These are phyloP conservation scores for Candida maltosa DNA, from an alignment of 805 yeast genomes.

Conservation along the genomic window DNA sequence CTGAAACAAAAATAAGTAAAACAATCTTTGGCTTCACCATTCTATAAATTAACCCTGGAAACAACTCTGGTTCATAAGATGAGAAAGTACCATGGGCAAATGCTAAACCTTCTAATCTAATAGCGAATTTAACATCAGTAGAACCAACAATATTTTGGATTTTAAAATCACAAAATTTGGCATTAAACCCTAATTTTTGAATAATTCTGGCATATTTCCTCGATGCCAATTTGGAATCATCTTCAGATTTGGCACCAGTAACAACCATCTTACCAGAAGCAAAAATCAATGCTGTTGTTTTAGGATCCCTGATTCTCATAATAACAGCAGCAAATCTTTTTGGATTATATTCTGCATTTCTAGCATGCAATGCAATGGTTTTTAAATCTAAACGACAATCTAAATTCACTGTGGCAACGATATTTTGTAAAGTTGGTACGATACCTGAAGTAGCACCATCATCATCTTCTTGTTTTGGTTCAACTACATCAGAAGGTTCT, in stretches of 20 bases:
- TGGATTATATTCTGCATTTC: conserved; percentile 98
- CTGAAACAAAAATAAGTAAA: conserved; percentile 90
- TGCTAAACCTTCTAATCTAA: conserved; percentile 94
- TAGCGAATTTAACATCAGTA: conserved; percentile 97
- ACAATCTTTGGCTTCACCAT: conserved; percentile 99
- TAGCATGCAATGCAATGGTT: conserved; percentile 96
- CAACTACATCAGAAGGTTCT: conserved; percentile 20
- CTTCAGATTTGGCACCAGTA: conserved; percentile 98
- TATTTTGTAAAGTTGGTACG: conserved; percentile 92
- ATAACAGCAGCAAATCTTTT: conserved; percentile 99
- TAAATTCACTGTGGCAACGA: conserved; percentile 95
- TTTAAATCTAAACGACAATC: conserved; percentile 95
- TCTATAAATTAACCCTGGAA: conserved; percentile 97
- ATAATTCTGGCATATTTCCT: conserved; percentile 97
- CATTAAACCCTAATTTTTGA: conserved; percentile 95
- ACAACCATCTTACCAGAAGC: conserved; percentile 99
- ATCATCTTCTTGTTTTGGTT: conserved; percentile 46
- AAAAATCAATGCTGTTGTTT: conserved; percentile 94
- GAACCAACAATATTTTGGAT: conserved; percentile 98
- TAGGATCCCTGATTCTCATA: conserved; percentile 98
- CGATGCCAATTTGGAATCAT: conserved; percentile 96
- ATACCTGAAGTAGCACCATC: conserved; percentile 88
- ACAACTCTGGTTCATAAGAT: conserved; percentile 95
- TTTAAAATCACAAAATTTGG: conserved; percentile 96
- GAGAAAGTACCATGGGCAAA: conserved; percentile 98